A percentile compares a stretch with the other conserved stretches of the same genome.
These are phyloP conservation scores for Willaertia magna DNA, from an alignment of 208 protist genomes.

Conservation along the genomic window DNA sequence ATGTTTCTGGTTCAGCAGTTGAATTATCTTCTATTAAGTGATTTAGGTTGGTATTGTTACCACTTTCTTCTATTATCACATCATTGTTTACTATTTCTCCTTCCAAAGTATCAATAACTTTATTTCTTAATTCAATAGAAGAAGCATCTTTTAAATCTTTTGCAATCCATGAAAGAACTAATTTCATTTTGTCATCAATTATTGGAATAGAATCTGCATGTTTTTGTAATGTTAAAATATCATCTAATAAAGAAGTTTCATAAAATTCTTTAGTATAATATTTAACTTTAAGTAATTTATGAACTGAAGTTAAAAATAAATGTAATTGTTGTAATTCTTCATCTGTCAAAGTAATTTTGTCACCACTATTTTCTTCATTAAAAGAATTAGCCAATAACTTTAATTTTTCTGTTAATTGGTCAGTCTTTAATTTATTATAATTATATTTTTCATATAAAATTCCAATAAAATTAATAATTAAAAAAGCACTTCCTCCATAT, in stretches of 20 bases:
- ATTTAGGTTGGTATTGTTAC: too few relatives aligned
- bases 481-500: not conserved
- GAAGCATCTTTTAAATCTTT: too few relatives aligned
- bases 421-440: not conserved
- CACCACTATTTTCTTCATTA: not conserved
- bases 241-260: not conserved
- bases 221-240: not conserved
- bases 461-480: not conserved
- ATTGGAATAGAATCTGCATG: too few relatives aligned
- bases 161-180: too few relatives aligned
- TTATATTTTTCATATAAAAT: not conserved
- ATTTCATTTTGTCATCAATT: too few relatives aligned
- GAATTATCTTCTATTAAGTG: too few relatives aligned
- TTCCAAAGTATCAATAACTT: too few relatives aligned
- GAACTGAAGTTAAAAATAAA: not conserved
- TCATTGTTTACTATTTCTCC: too few relatives aligned
- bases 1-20: too few relatives aligned
- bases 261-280: not conserved
- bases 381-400: too few relatives aligned
- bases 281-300: not conserved
- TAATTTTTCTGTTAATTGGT: not conserved
- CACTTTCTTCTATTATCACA: too few relatives aligned
- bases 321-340: not conserved
- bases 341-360: not conserved
- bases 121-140: too few relatives aligned